phyloP scores from a whole-genome alignment of 2,329 filamentous ascomycete genomes.

The Ilyonectria mors-panacis region DNA sequence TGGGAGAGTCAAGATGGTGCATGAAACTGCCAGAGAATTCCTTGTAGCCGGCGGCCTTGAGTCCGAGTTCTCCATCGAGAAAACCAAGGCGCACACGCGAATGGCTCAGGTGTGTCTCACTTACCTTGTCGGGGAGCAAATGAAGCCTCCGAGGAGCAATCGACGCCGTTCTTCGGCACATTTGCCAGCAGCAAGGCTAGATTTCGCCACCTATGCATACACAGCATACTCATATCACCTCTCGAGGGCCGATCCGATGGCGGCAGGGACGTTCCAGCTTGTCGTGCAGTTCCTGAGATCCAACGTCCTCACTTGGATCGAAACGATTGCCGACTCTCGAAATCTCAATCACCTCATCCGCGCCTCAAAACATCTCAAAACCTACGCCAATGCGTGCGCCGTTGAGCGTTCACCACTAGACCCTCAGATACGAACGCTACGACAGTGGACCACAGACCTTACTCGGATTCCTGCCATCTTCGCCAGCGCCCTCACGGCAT shows the following conservation, averaged over 20 bases:
- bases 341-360: slow-evolving; percentile 35
- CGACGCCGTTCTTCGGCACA: slow-evolving; percentile 32
- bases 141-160: slow-evolving; percentile 50
- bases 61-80: slow-evolving; percentile 51
- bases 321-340: slow-evolving; percentile 41
- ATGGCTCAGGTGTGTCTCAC: slow-evolving; percentile 54
- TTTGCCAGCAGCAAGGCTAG: slow-evolving; percentile 25
- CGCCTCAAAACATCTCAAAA: slow-evolving; percentile 37
- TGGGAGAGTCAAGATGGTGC: slow-evolving; percentile 53
- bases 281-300: slow-evolving; percentile 49
- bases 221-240: slow-evolving; percentile 55
- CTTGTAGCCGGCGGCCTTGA: slow-evolving; percentile 41
- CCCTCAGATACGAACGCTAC: slow-evolving; percentile 37
- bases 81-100: slow-evolving; percentile 48
- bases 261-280: slow-evolving; percentile 42
- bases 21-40: slow-evolving; percentile 56
- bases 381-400: slow-evolving; percentile 38
- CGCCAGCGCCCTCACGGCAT: slow-evolving; percentile 44
- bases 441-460: slow-evolving; percentile 51
- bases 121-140: slow-evolving; percentile 52
- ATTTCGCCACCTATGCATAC: slow-evolving; percentile 50
- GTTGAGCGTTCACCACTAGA: slow-evolving; percentile 36
- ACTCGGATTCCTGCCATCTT: slow-evolving; percentile 51
- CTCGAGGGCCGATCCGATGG: slow-evolving; percentile 41
- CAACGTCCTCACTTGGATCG: slow-evolving; percentile 57